Evolutionary conservation across 1,284 basidiomycete species (phyloP).

Genomic region (Ceratobasidium sp.): DNA sequence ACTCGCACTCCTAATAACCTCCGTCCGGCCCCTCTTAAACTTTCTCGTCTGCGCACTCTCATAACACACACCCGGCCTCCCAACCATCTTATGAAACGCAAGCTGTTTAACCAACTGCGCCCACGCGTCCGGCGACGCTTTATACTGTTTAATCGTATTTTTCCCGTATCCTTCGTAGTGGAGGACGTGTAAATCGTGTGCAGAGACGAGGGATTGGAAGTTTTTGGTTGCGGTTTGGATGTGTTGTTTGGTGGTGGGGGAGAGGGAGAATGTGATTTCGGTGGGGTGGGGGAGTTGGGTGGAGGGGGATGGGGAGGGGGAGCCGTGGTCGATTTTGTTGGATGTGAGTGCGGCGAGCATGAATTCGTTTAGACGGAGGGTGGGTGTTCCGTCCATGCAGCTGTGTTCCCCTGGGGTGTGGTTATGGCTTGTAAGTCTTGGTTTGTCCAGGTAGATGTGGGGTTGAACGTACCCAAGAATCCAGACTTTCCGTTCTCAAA

Average conservation of each 20-base stretch:
- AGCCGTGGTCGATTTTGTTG: slow-evolving; percentile 81
- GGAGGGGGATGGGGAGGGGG: slow-evolving; percentile 57
- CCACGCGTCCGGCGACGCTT: slow-evolving; percentile 94
- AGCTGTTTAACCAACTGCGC: slow-evolving; percentile 96
- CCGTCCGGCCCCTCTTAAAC: slow-evolving; percentile 91
- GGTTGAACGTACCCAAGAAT: slow-evolving; percentile 70
- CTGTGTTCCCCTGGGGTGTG: slow-evolving; percentile 74
- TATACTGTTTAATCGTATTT: slow-evolving; percentile 84
- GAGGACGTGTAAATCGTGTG: slow-evolving; percentile 80
- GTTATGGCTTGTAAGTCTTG: no score
- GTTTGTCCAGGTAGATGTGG: not conserved
- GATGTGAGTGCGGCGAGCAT: slow-evolving; percentile 81
- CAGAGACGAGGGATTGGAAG: slow-evolving; percentile 82
- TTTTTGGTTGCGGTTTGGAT: slow-evolving; percentile 70
- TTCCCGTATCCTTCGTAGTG: slow-evolving; percentile 93
- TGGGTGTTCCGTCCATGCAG: slow-evolving; percentile 92
- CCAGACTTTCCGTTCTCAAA: slow-evolving; percentile 95
- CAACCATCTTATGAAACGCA: slow-evolving; percentile 88
- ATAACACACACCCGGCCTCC: slow-evolving; percentile 87
- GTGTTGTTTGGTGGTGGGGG: slow-evolving; percentile 57
- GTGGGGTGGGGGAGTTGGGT: slow-evolving; percentile 69
- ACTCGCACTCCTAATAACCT: slow-evolving; percentile 91
- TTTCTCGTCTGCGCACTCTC: slow-evolving; percentile 96
- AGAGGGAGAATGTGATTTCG: slow-evolving; percentile 74
- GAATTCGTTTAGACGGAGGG: slow-evolving; percentile 95